A percentile compares a stretch with the other conserved stretches of the same genome.
Conservation (phyloP, 192 early-diverging fungal species). For the Kappamyces sp. region DNA sequence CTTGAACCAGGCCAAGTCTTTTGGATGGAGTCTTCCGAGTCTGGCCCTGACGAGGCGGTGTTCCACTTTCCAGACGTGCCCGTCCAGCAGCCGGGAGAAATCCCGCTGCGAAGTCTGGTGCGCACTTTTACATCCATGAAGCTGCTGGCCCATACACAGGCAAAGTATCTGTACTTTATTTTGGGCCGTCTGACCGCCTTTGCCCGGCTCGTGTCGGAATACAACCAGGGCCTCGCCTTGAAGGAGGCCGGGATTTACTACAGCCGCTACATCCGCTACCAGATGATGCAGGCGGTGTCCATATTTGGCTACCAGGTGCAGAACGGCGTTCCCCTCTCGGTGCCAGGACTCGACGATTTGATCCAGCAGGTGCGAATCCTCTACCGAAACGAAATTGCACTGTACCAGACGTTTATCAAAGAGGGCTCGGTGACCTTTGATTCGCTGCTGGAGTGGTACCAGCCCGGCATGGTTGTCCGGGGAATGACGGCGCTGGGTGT, state of each 20-base stretch:
- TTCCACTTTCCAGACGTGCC: constrained; percentile 5
- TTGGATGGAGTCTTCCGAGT: too few relatives aligned
- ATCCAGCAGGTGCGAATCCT: constrained; percentile 22
- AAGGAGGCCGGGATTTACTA: constrained; percentile 13
- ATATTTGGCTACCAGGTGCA: constrained; percentile 26
- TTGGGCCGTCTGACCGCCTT: constrained; percentile 15
- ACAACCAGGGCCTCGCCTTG: constrained; percentile 19
- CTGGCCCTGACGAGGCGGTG: background rate
- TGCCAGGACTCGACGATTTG: constrained; percentile 31
- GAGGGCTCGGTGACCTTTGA: constrained; percentile 30
- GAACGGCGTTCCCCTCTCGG: constrained; percentile 12
- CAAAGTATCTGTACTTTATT: constrained; percentile 16
- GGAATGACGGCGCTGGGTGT: constrained; percentile 31
- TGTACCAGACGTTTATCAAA: constrained; percentile 20
- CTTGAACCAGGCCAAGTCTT: too few relatives aligned
- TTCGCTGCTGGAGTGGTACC: constrained; percentile 33
- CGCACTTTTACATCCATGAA: constrained; percentile 11
- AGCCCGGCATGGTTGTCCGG: constrained; percentile 27
- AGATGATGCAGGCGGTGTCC: constrained; percentile 15
- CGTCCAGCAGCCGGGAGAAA: background rate
- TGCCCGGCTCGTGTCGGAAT: constrained; percentile 1
- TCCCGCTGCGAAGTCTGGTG: background rate
- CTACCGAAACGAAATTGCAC: constrained; percentile 18
- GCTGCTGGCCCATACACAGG: background rate
- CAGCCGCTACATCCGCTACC: constrained; percentile 11